Conservation (phyloP, 1,284 basidiomycete species). For the Lentinula novae-zelandiae region DNA sequence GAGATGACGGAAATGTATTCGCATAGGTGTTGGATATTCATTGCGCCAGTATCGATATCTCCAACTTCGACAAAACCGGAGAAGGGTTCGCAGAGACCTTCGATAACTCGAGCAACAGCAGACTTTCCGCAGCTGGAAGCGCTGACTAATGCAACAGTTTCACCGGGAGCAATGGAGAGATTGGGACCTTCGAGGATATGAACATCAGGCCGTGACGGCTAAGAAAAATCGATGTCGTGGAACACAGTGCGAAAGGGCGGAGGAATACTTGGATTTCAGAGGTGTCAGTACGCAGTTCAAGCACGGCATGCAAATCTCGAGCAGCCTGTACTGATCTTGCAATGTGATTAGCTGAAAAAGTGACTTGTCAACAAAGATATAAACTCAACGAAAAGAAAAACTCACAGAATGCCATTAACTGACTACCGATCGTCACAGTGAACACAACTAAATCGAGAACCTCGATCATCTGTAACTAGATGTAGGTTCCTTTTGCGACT, state of each 20-base stretch:
- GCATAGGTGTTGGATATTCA: conserved; percentile 66
- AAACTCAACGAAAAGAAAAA: conserved; percentile 18
- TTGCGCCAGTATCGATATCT: conserved; percentile 30
- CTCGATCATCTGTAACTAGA: conserved; percentile 87
- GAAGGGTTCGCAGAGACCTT: conserved; percentile 81
- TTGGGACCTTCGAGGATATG: too few relatives aligned
- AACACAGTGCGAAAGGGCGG: conserved; percentile 61
- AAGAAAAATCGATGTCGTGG: conserved; percentile 73
- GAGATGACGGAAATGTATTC: conserved; percentile 82
- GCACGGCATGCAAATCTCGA: conserved; percentile 69
- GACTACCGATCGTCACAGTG: conserved; percentile 87
- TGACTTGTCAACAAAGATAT: neutral
- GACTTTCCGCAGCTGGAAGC: conserved; percentile 88
- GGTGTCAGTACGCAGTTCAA: conserved; percentile 56
- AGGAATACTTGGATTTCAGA: conserved; percentile 67
- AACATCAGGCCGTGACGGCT: conserved; percentile 78
- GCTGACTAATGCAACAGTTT: conserved; percentile 87
- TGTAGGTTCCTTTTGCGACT: conserved; percentile 77
- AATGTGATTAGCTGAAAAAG: conserved; percentile 65
- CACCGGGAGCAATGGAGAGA: conserved; percentile 63
- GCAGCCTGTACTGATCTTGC: conserved; percentile 80
- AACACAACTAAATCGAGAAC: conserved; percentile 92
- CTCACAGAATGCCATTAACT: conserved; percentile 86
- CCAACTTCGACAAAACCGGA: conserved; percentile 36
- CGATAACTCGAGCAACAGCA: conserved; percentile 79